A percentile compares a stretch with the other conserved stretches of the same genome.
Conservation (phyloP, 148 eudicot species). For the Dysphania ambrosioides region DNA sequence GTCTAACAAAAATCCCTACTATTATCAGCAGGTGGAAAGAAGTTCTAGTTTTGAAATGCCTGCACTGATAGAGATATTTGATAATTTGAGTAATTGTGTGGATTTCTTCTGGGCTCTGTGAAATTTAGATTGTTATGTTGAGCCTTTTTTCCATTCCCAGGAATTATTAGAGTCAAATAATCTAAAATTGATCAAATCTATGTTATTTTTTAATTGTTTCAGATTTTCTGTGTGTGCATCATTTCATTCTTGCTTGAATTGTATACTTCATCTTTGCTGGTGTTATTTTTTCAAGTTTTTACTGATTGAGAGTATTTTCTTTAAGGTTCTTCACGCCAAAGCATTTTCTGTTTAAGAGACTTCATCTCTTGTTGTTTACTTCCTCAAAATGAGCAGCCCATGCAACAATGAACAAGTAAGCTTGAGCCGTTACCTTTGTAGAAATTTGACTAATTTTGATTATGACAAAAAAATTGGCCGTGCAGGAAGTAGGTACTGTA, state of each 20-base stretch:
- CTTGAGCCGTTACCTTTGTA: background rate
- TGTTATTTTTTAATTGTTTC: background rate
- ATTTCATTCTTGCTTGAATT: background rate
- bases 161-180: background rate
- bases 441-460: conserved; percentile 2
- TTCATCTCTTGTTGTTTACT: background rate
- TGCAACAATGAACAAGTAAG: conserved; percentile 34
- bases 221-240: background rate
- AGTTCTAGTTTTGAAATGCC: background rate
- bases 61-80: too few species aligned
- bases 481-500: conserved; percentile 63
- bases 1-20: background rate
- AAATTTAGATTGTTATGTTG: background rate
- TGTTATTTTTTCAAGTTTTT: background rate
- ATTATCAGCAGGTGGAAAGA: background rate
- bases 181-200: background rate
- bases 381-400: conserved; percentile 37
- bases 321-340: conserved; percentile 24
- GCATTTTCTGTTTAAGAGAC: too few species aligned
- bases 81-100: background rate
- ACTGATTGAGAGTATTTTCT: conserved; percentile 3
- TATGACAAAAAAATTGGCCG: conserved; percentile 3
- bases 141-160: background rate
- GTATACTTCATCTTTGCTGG: background rate
- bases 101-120: background rate